phyloP scores from a whole-genome alignment of 805 yeast genomes.

The Martiniozyma abietophila region DNA sequence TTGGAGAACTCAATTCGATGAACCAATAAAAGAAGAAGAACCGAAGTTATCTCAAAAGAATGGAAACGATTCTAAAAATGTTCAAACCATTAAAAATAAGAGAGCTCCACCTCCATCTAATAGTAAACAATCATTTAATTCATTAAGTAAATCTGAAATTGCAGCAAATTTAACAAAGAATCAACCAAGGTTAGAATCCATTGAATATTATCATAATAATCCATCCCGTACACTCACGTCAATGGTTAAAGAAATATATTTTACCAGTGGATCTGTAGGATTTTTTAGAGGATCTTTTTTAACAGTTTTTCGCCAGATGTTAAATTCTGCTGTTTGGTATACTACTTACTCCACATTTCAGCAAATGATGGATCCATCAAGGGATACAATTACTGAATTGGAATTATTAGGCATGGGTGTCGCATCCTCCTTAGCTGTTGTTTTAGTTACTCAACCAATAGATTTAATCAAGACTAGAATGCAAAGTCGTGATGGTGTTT shows the following conservation, averaged over 20 bases:
- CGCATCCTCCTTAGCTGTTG: conserved; percentile 63
- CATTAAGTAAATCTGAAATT: not conserved
- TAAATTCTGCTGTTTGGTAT: conserved; percentile 74
- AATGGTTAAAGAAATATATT: conserved; percentile 57
- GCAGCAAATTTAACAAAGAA: not conserved
- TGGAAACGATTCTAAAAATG: no score
- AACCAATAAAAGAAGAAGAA: conserved; percentile 6
- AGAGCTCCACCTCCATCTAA: no score
- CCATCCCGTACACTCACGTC: conserved; percentile 48
- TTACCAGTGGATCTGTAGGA: conserved; percentile 64
- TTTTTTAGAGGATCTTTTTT: conserved; percentile 76
- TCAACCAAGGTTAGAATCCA: conserved; percentile 12
- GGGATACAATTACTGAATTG: conserved; percentile 33
- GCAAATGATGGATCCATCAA: conserved; percentile 54
- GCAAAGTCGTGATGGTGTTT: conserved; percentile 65
- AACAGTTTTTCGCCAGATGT: conserved; percentile 72
- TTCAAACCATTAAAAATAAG: no score
- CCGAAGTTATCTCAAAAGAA: conserved; percentile 7
- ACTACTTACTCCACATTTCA: conserved; percentile 72
- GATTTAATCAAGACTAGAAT: conserved; percentile 82
- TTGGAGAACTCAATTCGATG: conserved; percentile 14
- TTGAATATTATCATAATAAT: conserved; percentile 33
- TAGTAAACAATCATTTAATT: conserved; percentile 9
- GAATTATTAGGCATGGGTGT: conserved; percentile 38
- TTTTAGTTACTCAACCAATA: conserved; percentile 75